phyloP scores from a whole-genome alignment of 192 early-diverging fungal species.

The Backusella tuberculispora region DNA sequence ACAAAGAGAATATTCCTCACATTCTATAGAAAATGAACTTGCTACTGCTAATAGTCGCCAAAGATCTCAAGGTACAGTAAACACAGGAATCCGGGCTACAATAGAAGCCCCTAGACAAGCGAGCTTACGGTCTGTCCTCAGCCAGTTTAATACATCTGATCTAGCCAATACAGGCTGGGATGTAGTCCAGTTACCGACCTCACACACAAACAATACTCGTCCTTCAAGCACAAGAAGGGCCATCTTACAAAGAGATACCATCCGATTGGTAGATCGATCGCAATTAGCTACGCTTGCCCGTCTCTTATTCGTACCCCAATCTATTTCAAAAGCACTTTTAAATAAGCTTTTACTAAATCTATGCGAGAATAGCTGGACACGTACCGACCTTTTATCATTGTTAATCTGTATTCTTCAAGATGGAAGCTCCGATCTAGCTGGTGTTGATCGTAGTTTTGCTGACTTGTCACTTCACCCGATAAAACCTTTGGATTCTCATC shows the following conservation, averaged over 20 bases:
- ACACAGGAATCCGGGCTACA: too few relatives aligned
- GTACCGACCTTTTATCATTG: slow-evolving; percentile 84
- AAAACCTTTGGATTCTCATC: slow-evolving; percentile 39
- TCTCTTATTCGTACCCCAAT: slow-evolving; percentile 89
- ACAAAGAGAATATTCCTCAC: slow-evolving; percentile 46
- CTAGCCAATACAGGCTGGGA: not conserved
- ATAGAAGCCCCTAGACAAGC: not conserved
- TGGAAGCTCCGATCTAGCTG: slow-evolving; percentile 74
- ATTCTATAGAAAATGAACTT: slow-evolving; percentile 8
- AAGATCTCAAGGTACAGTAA: not conserved
- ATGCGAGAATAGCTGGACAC: slow-evolving; percentile 87
- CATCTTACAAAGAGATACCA: slow-evolving; percentile 60
- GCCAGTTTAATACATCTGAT: not conserved
- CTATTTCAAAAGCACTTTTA: slow-evolving; percentile 64
- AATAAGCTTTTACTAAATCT: slow-evolving; percentile 77
- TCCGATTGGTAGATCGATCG: slow-evolving; percentile 80
- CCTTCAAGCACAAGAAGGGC: slow-evolving; percentile 38
- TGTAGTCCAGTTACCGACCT: not conserved
- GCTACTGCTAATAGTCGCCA: not conserved
- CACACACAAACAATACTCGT: not conserved
- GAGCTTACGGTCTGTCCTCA: not conserved
- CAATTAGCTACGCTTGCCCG: slow-evolving; percentile 83
- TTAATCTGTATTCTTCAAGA: slow-evolving; percentile 88
- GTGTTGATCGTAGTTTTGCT: slow-evolving; percentile 76
- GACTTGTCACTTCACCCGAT: slow-evolving; percentile 63